Percentiles rank a stretch among this genome's conserved stretches.
Conservation (phyloP, 2,329 filamentous ascomycete species). For the Periglandula ipomoeae region DNA sequence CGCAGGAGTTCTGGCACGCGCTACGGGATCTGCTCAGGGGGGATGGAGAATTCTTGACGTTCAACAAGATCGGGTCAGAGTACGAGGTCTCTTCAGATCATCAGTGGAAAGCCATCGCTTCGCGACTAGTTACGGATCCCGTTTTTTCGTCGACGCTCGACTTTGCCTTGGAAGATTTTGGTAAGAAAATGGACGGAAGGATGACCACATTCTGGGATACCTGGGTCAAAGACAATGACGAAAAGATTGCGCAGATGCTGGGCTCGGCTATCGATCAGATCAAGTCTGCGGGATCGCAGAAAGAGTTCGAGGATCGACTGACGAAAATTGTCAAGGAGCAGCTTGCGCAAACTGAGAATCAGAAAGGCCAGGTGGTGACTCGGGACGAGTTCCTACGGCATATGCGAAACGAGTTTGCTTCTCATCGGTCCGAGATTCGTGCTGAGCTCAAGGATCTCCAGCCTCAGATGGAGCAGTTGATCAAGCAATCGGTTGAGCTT, state of each 20-base stretch:
- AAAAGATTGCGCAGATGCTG: slow-evolving; percentile 23
- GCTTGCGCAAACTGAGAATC: slow-evolving; percentile 16
- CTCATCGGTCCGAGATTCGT: slow-evolving; percentile 29
- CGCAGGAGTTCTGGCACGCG: slow-evolving; percentile 59
- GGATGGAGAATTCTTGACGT: slow-evolving; percentile 37
- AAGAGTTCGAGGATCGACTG: slow-evolving; percentile 25
- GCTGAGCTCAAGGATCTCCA: slow-evolving; percentile 30
- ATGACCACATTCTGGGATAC: slow-evolving; percentile 37
- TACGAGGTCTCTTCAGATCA: slow-evolving; percentile 32
- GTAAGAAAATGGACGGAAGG: slow-evolving; percentile 19
- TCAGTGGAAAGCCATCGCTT: slow-evolving; percentile 37
- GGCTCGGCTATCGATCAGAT: slow-evolving; percentile 25
- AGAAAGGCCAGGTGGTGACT: slow-evolving; percentile 30
- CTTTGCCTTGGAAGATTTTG: slow-evolving; percentile 15
- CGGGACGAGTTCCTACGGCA: slow-evolving; percentile 39
- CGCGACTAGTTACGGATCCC: slow-evolving; percentile 29
- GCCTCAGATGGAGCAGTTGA: slow-evolving; percentile 23
- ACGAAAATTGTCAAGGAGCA: slow-evolving; percentile 28
- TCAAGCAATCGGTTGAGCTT: slow-evolving; percentile 21
- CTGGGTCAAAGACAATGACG: slow-evolving; percentile 43
- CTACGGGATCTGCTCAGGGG: slow-evolving; percentile 44
- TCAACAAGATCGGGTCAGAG: slow-evolving; percentile 31
- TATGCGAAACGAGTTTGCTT: slow-evolving; percentile 29
- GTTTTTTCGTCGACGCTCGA: slow-evolving; percentile 20
- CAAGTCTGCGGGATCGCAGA: slow-evolving; percentile 22